A percentile compares a stretch with the other conserved stretches of the same genome.
Evolutionary conservation across 2,329 filamentous ascomycete genomes (phyloP).

Genomic region (Neofusicoccum parvum): DNA sequence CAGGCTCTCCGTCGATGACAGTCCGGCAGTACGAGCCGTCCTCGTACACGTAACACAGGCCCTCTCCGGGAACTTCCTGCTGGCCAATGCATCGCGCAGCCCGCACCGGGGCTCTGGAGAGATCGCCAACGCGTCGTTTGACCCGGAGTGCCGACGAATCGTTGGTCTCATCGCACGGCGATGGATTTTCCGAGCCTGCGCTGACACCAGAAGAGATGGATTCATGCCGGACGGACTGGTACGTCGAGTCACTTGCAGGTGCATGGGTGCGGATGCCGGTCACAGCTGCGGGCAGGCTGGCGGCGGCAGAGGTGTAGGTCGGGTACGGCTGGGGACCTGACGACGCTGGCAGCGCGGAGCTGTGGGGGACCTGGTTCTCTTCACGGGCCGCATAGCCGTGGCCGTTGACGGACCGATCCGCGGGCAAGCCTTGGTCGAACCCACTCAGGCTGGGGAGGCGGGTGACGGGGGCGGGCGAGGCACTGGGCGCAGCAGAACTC

Average conservation of each 20-base stretch:
- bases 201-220: slow-evolving; percentile 30
- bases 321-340: slow-evolving; percentile 33
- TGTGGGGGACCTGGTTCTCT: slow-evolving; percentile 38
- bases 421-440: slow-evolving; percentile 27
- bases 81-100: slow-evolving; percentile 40
- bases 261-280: slow-evolving; percentile 21
- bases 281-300: slow-evolving; percentile 28
- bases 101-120: slow-evolving; percentile 35
- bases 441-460: slow-evolving; percentile 27
- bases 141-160: slow-evolving; percentile 31
- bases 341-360: slow-evolving; percentile 30
- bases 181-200: slow-evolving; percentile 30
- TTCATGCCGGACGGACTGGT: slow-evolving; percentile 29
- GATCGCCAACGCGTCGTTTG: slow-evolving; percentile 38
- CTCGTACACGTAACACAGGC: slow-evolving; percentile 82
- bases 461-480: slow-evolving; percentile 6
- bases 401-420: slow-evolving; percentile 32
- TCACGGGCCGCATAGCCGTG: slow-evolving; percentile 38
- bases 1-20: slow-evolving; percentile 79
- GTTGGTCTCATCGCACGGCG: slow-evolving; percentile 33
- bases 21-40: slow-evolving; percentile 82
- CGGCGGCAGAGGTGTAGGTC: not conserved
- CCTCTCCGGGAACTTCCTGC: slow-evolving; percentile 72
- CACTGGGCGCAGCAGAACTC: slow-evolving; percentile 34
- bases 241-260: slow-evolving; percentile 28